Evolutionary conservation across 495 filamentous ascomycete genomes (phyloP).

Genomic region (Penicillium cosmopolitanum): DNA sequence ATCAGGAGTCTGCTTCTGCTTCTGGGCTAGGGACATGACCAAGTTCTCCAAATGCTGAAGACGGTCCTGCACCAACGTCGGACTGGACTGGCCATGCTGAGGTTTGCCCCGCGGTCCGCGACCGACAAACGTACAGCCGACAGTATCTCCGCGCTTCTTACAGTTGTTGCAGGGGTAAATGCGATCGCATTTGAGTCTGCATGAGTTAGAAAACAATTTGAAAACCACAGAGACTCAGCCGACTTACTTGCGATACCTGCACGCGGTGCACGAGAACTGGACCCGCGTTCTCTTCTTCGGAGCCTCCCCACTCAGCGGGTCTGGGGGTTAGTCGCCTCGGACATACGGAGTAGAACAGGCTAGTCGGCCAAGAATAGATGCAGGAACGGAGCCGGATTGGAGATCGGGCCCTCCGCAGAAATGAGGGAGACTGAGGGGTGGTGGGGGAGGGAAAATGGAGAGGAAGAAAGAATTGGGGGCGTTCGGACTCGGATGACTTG

Average conservation of each 20-base stretch:
- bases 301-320: conserved; percentile 19
- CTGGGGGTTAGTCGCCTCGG: conserved; percentile 15
- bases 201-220: background rate
- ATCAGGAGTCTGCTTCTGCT: conserved; percentile 29
- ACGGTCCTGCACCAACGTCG: conserved; percentile 49
- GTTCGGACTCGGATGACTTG: background rate
- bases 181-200: conserved; percentile 57
- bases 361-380: background rate
- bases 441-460: background rate
- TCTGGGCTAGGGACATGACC: conserved; percentile 49
- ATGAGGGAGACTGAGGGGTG: background rate
- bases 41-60: conserved; percentile 57
- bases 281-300: conserved; percentile 54
- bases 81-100: conserved; percentile 36
- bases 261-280: conserved; percentile 57
- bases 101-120: conserved; percentile 40
- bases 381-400: background rate
- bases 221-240: background rate
- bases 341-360: conserved; percentile 5
- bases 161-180: conserved; percentile 55
- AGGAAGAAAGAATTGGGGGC: background rate
- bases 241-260: conserved; percentile 54
- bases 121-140: conserved; percentile 47
- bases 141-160: conserved; percentile 47
- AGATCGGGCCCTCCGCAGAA: background rate